Evolutionary conservation across 2,329 filamentous ascomycete genomes (phyloP).

Genomic region (Claviceps pazoutovae): DNA sequence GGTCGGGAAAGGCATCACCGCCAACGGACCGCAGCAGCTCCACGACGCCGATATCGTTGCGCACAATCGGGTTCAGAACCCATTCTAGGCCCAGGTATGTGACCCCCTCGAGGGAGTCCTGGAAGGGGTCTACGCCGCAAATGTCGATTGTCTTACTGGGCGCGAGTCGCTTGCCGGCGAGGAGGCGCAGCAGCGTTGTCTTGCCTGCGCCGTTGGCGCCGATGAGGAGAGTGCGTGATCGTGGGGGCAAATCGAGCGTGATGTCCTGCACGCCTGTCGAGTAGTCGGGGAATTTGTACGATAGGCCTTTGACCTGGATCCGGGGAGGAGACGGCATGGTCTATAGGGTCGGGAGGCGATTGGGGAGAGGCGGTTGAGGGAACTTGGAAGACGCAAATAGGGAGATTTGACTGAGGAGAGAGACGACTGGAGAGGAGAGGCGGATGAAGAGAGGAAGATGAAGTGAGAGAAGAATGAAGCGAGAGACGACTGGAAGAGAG

Average conservation of each 20-base stretch:
- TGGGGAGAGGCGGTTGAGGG: neutral
- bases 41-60: constrained; percentile 82
- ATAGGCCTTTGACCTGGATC: constrained; percentile 62
- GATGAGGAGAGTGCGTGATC: constrained; percentile 79
- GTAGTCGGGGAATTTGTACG: constrained; percentile 80
- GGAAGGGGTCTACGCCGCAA: constrained; percentile 81
- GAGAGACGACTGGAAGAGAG: no score
- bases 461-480: no score
- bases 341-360: neutral
- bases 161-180: constrained; percentile 88
- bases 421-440: neutral
- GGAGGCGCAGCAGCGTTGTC: constrained; percentile 85
- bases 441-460: no score
- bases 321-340: constrained; percentile 28
- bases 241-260: constrained; percentile 60
- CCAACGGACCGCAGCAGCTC: constrained; percentile 78
- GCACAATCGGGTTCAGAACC: constrained; percentile 93
- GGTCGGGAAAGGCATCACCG: constrained; percentile 66
- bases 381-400: no score
- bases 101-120: constrained; percentile 76
- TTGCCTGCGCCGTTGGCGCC: constrained; percentile 96
- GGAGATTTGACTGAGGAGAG: neutral
- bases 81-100: constrained; percentile 96
- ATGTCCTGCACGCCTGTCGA: constrained; percentile 65
- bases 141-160: constrained; percentile 62